Evolutionary conservation across 2,329 filamentous ascomycete genomes (phyloP), one percentile per base, ranked within the genome.

Genomic region (Ceratocystis cubensis): DNA sequence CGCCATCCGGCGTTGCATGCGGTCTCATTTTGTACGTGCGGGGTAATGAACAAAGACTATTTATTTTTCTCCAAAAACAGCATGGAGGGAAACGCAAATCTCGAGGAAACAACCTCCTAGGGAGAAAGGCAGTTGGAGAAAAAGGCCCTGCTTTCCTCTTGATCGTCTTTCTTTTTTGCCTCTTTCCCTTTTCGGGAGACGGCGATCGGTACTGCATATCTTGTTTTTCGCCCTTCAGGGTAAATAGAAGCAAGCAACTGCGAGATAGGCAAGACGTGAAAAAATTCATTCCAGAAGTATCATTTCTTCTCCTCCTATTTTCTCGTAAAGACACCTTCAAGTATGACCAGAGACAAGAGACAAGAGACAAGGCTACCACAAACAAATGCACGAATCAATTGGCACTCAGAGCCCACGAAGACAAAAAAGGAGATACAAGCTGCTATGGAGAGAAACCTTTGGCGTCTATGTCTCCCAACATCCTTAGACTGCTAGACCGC

Each of bases 51-150:
- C 22, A 25, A 25, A 53, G 48, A 22, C 20, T 53, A 5, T 25
- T n/a, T 22, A 62, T 44, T 22, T n/a, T 45, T 33, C 33, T 20
- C 41, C 59, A 62, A 62, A 62, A 62, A 25, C 44, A 63, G 28
- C 1, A 28, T n/a, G 53, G 17, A 33, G 30, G 41, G 5, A 30
- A 13, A 17, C 10, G 8, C 5, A 44, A 63, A 48, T 30, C 8
- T 8, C 37, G 28, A 62, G 45, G 30, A 62, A 20, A 41, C 20
- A 44, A 44, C n/a, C 15, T 37, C n/a, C 15, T 37, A 53, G 5
- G 13, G 25, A 53, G 48, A 53, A 44, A 61, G n/a, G 33, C 22
- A 30, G 30, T 63, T 63, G 61, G 61, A 46, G 61, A 48, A 63
- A 37, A 59, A 33, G 56, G 28, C 56, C 56, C 61, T 46, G 61